Base-by-base conservation (phyloP, 306 rosid genomes). In the Quercus gilva region DNA sequence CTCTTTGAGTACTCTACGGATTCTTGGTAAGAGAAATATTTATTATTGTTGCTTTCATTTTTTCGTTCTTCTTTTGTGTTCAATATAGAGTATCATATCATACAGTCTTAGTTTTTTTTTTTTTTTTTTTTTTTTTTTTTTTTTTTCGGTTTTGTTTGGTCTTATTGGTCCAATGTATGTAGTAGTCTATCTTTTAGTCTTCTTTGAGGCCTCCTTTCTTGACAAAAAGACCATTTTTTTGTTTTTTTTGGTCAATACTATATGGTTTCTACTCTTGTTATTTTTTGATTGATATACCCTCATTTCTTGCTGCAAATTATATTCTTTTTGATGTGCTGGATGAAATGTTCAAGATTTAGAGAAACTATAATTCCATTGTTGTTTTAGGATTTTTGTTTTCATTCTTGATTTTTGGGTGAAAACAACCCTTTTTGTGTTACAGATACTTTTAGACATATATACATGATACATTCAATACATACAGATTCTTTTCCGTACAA, bases 1-100 rank as follows among this genome's bases (percentile, higher is more conserved):
- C 94, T 94, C 71, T 87, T 82, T 7, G 90, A 92, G 57, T 94
- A 84, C 84, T 88, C 97, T 56, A 87, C 89, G 35, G 86, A 94
- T 56, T 87, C 99, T 70, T 82, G 92, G 99, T 94, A 85, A 41
- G 37, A 18, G 15, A 10, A 41, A 8, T 41, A 41, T 8, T 41
- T 41, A 41, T 41, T 41, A 41, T 8, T 41, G 12, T 41, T 41
- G 45, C 45, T 41, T 41, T 41, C 45, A 41, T 41, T 20, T n/a
- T 75, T 60, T 41, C 3, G 77, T 76, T 55, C 43, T 2, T 41
- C n/a, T 23, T 9, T n/a, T 6, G 53, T 49, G 53, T 49, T 13
- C 53, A 49, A 49, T 12, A 49, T 41, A 41, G 45, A 41, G 8
- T 41, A 41, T 41, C 45, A 41, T 41, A 41, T 41, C 45, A 41